phyloP scores from a whole-genome alignment of 441 rosid genomes.

The Bruguiera hainesii region DNA sequence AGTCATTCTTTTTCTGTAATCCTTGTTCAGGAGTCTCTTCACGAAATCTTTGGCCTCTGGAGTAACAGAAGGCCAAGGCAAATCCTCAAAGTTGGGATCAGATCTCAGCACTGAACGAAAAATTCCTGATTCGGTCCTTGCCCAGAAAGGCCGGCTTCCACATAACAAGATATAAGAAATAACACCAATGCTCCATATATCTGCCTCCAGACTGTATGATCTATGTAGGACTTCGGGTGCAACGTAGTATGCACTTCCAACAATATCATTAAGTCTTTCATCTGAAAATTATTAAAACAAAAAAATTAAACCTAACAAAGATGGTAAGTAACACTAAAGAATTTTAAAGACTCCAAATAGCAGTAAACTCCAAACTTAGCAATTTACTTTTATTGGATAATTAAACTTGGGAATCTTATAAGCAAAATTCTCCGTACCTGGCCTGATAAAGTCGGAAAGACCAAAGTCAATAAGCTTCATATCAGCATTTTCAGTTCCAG shows the following conservation, averaged over 20 bases:
- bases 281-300: conserved; percentile 37
- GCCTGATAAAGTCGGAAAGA: conserved; percentile 81
- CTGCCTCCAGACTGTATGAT: conserved; percentile 84
- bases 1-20: conserved; percentile 89
- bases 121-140: conserved; percentile 93
- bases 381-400: background rate
- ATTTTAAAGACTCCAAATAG: background rate
- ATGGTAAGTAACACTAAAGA: background rate
- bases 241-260: conserved; percentile 94
- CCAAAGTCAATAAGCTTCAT: conserved; percentile 95
- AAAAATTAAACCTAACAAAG: background rate
- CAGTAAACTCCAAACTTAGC: background rate
- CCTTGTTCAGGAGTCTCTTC: conserved; percentile 88
- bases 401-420: no score
- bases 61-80: conserved; percentile 88
- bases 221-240: conserved; percentile 98
- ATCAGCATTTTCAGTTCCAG: conserved; percentile 69
- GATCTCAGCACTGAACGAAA: conserved; percentile 89
- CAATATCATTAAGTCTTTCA: conserved; percentile 88
- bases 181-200: conserved; percentile 96
- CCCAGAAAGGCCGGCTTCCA: conserved; percentile 98
- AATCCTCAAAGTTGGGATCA: conserved; percentile 80
- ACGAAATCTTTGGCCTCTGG: conserved; percentile 90
- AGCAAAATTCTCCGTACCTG: conserved; percentile 46
- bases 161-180: conserved; percentile 85